Conservation (phyloP, 768 basidiomycete genomes). For the Tylopilus cervinicoccineus region DNA sequence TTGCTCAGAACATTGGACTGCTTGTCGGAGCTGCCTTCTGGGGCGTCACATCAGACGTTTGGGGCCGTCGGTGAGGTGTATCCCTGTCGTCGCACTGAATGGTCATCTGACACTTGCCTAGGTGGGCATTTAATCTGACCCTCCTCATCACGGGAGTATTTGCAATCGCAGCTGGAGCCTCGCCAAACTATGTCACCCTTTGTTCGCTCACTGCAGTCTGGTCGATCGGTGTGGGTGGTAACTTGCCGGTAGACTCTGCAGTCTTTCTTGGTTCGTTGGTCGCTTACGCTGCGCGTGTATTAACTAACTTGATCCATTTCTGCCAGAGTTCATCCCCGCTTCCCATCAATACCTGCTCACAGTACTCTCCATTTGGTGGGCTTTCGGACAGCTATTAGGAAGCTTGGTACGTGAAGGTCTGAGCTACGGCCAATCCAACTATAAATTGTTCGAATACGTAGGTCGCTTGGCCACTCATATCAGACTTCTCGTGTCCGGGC, state of each 20-base stretch:
- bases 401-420: conserved; percentile 34
- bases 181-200: conserved; percentile 48
- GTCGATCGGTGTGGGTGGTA: conserved; percentile 71
- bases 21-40: conserved; percentile 67
- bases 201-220: conserved; percentile 51
- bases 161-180: conserved; percentile 57
- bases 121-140: conserved; percentile 68
- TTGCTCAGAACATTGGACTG: conserved; percentile 70
- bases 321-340: conserved; percentile 61
- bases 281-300: background rate
- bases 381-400: conserved; percentile 66
- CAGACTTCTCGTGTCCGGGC: conserved; percentile 58
- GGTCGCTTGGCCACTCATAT: conserved; percentile 71
- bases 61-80: conserved; percentile 55
- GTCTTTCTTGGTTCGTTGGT: conserved; percentile 61
- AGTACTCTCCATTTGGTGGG: conserved; percentile 77
- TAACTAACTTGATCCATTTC: background rate
- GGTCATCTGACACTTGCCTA: conserved; percentile 22
- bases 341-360: conserved; percentile 76
- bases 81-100: background rate
- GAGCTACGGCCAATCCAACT: background rate
- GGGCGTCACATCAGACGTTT: conserved; percentile 65
- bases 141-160: conserved; percentile 65
- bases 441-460: conserved; percentile 39
- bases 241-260: conserved; percentile 71